A percentile compares a stretch with the other conserved stretches of the same genome.
These are phyloP conservation scores for Cyamopsis tetragonoloba DNA, from an alignment of 306 rosid genomes.

Conservation along the genomic window DNA sequence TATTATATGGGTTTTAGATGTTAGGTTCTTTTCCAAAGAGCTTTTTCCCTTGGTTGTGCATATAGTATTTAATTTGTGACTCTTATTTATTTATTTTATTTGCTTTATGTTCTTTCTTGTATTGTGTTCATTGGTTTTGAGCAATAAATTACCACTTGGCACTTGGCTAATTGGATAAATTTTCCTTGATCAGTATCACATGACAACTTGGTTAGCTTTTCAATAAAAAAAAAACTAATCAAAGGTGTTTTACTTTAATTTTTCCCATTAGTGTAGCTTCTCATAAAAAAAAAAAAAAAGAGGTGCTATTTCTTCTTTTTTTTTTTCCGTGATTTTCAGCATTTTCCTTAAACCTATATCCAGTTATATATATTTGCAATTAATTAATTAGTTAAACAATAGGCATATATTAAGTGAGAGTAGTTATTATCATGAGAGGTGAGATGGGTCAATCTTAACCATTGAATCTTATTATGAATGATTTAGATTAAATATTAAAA, in stretches of 20 bases:
- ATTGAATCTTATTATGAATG: no score
- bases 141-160: not conserved
- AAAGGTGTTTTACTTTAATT: constrained; percentile 25
- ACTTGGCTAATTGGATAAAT: not conserved
- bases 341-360: no score
- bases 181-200: constrained; percentile 30
- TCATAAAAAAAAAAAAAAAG: not conserved
- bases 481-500: no score
- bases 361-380: no score
- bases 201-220: constrained; percentile 28
- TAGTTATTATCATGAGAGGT: no score
- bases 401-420: no score
- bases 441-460: no score
- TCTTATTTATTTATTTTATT: not conserved
- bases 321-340: no score
- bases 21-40: constrained; percentile 35
- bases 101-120: not conserved
- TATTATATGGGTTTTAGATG: constrained; percentile 40
- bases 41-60: constrained; percentile 17
- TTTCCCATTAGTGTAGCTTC: not conserved
- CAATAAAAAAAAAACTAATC: constrained; percentile 17
- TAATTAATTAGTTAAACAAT: no score
- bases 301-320: no score
- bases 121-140: not conserved
- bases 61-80: no score